phyloP scores from a whole-genome alignment of 163 green algal genomes.

The Volvox carteri region DNA sequence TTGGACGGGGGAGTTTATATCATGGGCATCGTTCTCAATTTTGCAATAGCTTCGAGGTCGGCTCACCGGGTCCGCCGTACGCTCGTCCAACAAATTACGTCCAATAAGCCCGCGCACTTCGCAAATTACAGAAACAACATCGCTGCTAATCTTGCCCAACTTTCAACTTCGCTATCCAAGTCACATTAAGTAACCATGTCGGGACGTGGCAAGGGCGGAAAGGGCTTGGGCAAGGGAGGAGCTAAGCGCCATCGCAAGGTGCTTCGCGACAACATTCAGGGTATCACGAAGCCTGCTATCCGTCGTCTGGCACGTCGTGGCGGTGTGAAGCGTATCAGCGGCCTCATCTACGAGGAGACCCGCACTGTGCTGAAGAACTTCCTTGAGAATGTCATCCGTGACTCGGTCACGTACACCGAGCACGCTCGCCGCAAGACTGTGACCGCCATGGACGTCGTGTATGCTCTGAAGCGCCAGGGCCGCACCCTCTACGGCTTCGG shows the following conservation, averaged over 20 bases:
- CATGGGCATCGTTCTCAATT: too few species aligned
- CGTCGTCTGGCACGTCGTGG: constrained; percentile 86
- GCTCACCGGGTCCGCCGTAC: too few species aligned
- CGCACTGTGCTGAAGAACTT: constrained; percentile 94
- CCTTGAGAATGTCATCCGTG: constrained; percentile 97
- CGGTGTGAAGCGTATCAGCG: constrained; percentile 91
- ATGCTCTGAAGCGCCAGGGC: constrained; percentile 97
- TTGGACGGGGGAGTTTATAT: too few species aligned
- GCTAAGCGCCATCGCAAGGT: constrained; percentile 97
- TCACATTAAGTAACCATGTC: constrained; percentile 72
- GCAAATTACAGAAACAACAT: too few species aligned
- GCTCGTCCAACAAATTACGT: too few species aligned
- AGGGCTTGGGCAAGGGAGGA: constrained; percentile 95
- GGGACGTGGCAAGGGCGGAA: constrained; percentile 89
- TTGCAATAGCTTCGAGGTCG: too few species aligned
- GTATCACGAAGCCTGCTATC: constrained; percentile 95
- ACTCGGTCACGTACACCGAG: constrained; percentile 95
- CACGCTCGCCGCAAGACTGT: constrained; percentile 90
- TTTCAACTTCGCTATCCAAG: too few species aligned
- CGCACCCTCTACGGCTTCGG: constrained; percentile 96
- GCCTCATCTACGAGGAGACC: constrained; percentile 96
- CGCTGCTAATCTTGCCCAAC: too few species aligned
- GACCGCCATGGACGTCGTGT: constrained; percentile 85
- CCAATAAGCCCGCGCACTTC: too few species aligned
- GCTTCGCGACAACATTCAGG: constrained; percentile 96